A percentile compares a stretch with the other conserved stretches of the same genome.
These are phyloP conservation scores for Cladobotryum mycophilum DNA, from an alignment of 2,329 filamentous ascomycete genomes.

Conservation along the genomic window DNA sequence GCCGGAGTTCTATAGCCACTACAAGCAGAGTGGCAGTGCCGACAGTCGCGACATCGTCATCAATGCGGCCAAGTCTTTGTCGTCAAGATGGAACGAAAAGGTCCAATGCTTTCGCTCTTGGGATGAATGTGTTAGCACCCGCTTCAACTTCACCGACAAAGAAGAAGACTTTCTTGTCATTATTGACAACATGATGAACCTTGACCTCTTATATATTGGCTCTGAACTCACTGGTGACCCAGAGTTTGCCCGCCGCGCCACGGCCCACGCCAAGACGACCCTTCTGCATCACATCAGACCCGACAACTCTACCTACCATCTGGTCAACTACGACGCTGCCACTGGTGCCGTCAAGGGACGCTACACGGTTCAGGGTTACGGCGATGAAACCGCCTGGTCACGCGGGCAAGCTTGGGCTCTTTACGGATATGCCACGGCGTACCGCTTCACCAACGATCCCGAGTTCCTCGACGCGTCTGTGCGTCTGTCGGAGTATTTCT, in stretches of 20 bases:
- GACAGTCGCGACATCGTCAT: slow-evolving; percentile 7
- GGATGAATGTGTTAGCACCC: slow-evolving; percentile 6
- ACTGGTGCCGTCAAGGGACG: slow-evolving; percentile 10
- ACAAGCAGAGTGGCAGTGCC: slow-evolving; percentile 1
- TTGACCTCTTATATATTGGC: slow-evolving; percentile 12
- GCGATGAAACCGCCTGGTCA: slow-evolving; percentile 10
- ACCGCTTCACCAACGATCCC: slow-evolving; percentile 7
- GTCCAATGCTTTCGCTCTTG: slow-evolving; percentile 12
- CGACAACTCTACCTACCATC: slow-evolving; percentile 13
- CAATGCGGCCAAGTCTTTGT: slow-evolving; percentile 9
- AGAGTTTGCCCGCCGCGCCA: slow-evolving; percentile 8
- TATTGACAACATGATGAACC: slow-evolving; percentile 17
- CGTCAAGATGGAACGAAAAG: slow-evolving; percentile 12
- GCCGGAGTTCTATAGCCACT: slow-evolving; percentile 8
- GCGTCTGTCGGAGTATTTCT: slow-evolving; percentile 6
- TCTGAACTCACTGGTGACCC: slow-evolving; percentile 9
- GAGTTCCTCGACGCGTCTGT: slow-evolving; percentile 10
- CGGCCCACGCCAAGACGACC: slow-evolving; percentile 9
- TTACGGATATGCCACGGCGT: slow-evolving; percentile 11
- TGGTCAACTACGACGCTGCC: slow-evolving; percentile 12
- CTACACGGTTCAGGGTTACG: slow-evolving; percentile 13
- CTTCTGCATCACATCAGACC: slow-evolving; percentile 6
- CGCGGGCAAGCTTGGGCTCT: slow-evolving; percentile 13
- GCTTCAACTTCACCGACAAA: slow-evolving; percentile 5
- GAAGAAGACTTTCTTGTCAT: slow-evolving; percentile 11